Evolutionary conservation across 331 rosid species (phyloP), one percentile per base, ranked within the genome.

Genomic region (Telfairia occidentalis): DNA sequence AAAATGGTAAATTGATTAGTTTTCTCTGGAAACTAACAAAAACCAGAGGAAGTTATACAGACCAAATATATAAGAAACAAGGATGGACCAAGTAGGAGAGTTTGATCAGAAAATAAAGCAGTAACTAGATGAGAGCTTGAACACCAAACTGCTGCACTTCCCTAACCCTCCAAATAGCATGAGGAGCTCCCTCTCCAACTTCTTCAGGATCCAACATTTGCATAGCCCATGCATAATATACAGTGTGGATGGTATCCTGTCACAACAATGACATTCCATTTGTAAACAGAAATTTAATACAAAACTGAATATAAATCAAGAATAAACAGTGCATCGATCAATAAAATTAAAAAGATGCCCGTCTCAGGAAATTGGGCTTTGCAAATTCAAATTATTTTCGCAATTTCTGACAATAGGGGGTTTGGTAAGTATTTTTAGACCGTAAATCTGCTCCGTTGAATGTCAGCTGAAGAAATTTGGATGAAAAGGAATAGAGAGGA

Each of bases 171-270:
- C 98, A 94, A 82, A 89, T 82, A 5, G 92, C 81, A 77, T 88
- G 88, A 64, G 83, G 76, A 32, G 83, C 92, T 71, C 87, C 96
- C 16, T 87, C 96, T 13, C 86, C 92, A 1, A 79, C 86, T 55
- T 94, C 96, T 83, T 94, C 92, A 30, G 78, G 84, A 9, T 89
- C 96, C 87, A 89, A 82, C 83, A 82, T 92, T 77, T 94, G 98
- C 85, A 94, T 88, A 2, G 98, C 98, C 98, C 98, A 94, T 0
- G 77, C 82, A 49, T 89, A 85, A 53, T 55, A 81, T 66, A 94
- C 96, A 6, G 92, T 89, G 86, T 91, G 98, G 79, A 94, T 89
- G 16, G 97, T 94, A 67, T 94, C 97, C 97, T 91, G 65, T 52
- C 21, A 32, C 53, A 78, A 63, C 70, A 71, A 53, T 16, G 2